Evolutionary conservation across 179 eudicot species (phyloP).

Genomic region (Carnegiea gigantea): DNA sequence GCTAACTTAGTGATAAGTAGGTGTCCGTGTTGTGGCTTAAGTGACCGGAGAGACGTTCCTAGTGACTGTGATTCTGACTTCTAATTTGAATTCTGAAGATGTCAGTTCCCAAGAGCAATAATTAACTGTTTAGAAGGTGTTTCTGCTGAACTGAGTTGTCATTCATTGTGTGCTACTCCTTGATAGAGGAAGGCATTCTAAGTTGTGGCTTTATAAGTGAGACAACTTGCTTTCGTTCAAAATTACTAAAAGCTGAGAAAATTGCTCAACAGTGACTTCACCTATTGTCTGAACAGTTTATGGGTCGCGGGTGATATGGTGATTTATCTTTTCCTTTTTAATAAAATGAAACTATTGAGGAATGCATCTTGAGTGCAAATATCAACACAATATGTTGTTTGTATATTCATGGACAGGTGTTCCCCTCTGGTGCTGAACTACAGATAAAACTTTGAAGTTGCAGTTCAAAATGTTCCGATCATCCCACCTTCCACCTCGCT

Average conservation of each 20-base stretch:
- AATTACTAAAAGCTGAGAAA: neutral
- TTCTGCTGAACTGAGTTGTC: neutral
- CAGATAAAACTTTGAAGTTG: neutral
- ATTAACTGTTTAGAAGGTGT: neutral
- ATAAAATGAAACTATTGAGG: neutral
- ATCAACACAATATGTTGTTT: slow-evolving; percentile 6
- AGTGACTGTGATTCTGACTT: neutral
- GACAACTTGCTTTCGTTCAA: neutral
- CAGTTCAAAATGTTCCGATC: slow-evolving; percentile 43
- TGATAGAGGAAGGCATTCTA: too few relatives aligned
- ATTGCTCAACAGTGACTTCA: neutral
- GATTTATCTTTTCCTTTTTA: neutral
- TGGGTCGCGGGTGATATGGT: neutral
- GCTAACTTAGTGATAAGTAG: too few relatives aligned
- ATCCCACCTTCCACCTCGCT: slow-evolving; percentile 64
- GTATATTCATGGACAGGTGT: slow-evolving; percentile 12
- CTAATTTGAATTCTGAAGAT: neutral
- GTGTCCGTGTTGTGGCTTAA: too few relatives aligned
- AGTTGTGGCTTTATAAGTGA: too few relatives aligned
- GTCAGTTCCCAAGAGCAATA: too few relatives aligned
- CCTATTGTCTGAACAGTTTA: neutral
- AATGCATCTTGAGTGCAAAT: neutral
- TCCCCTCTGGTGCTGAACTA: neutral
- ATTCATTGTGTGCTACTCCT: neutral
- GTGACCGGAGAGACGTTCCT: too few relatives aligned